Evolutionary conservation across 441 rosid genomes (phyloP), one percentile per base, ranked within the genome.

Genomic region (Arabidopsis lyrata): DNA sequence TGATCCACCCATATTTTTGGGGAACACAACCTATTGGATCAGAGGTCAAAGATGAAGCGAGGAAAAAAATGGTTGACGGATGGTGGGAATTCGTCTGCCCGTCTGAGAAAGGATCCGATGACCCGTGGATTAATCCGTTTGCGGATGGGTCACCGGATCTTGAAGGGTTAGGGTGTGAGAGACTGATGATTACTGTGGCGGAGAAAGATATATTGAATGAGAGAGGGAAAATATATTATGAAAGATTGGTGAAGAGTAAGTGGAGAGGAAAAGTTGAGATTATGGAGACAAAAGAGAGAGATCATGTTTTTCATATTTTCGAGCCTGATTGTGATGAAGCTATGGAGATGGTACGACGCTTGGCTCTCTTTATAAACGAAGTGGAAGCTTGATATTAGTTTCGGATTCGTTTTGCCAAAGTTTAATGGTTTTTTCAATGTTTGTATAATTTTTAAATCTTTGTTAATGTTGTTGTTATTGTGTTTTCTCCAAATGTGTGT

Each of bases 1-100:
- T 90, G 95, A 74, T 92, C 68, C 78, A 80, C 27, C 96, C 98
- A 4, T 88, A 88, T 44, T 92, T 90, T 64, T 92, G 96, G 93
- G 95, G 93, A 31, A 57, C 77, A 13, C 56, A 82, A 41, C 93
- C 90, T 5, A 81, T 86, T 0, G 91, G 93, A 32, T 73, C 42
- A 8, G 98, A 93, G 76, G 39, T 60, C 9, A 65, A 39, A 0
- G 86, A 92, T 65, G 47, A 3, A 35, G 54, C 58, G 0, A 81
- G 89, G 73, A 90, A 84, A 70, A 66, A 78, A 31, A 73, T 83
- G 87, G 95, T 89, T 44, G 94, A 93, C 20, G 69, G 79, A 8
- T 90, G 92, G 93, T 92, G 97, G 96, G 15, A 5, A 18, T 87
- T 84, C 24, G 87, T 83, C 15, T 86, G 91, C 14, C 85, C 87